Conservation (phyloP, 2,329 filamentous ascomycete species). For the Aspergillus ustus region DNA sequence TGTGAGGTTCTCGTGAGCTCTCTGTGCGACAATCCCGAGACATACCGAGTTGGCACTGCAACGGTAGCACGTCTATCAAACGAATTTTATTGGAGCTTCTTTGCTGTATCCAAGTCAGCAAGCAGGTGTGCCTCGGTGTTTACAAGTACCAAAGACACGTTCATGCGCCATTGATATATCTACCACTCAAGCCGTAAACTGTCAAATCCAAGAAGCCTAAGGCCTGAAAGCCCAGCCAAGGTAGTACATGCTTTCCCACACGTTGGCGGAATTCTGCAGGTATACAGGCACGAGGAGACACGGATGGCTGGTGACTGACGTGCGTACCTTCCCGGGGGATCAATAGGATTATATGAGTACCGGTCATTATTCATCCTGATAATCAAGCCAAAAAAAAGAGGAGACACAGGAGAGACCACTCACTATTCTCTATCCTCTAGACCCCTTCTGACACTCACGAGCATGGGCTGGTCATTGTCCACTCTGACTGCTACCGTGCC, state of each 20-base stretch:
- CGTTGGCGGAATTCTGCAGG: slow-evolving; percentile 13
- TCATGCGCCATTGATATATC: background rate
- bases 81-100: background rate
- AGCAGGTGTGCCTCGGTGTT: background rate
- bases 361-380: background rate
- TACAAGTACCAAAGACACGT: background rate
- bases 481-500: background rate
- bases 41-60: slow-evolving; percentile 4
- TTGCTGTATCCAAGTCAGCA: background rate
- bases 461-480: slow-evolving; percentile 3
- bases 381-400: background rate
- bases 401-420: background rate
- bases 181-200: background rate
- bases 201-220: background rate
- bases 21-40: background rate
- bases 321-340: background rate
- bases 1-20: background rate
- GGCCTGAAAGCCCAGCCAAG: background rate
- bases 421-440: background rate
- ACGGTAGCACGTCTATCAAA: slow-evolving; percentile 5
- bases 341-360: slow-evolving; percentile 4
- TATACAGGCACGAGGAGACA: slow-evolving; percentile 7
- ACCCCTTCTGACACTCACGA: background rate
- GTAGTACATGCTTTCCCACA: slow-evolving; percentile 4
- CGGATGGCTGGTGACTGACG: background rate